Evolutionary conservation across 371 early-diverging fungal genomes (phyloP).

Genomic region (Apophysomyces elegans): DNA sequence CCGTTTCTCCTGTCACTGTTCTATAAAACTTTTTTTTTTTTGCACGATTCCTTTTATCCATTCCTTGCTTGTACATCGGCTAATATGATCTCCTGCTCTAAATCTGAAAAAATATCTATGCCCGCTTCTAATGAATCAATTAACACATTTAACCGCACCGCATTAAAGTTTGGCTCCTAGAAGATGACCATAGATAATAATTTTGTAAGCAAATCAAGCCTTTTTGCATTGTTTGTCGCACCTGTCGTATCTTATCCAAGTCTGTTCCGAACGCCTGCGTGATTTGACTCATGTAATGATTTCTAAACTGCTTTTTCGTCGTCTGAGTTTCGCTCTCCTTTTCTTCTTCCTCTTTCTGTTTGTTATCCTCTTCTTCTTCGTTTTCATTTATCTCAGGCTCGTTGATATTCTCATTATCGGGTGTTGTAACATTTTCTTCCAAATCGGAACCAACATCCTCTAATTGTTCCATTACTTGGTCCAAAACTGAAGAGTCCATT

Average conservation of each 20-base stretch:
- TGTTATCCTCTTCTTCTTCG: constrained; percentile 8
- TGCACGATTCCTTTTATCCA: background rate
- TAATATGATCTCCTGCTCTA: constrained; percentile 47
- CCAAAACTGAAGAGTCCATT: constrained; percentile 36
- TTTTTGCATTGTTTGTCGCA: constrained; percentile 5
- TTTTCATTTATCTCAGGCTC: constrained; percentile 3
- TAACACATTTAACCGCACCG: constrained; percentile 37
- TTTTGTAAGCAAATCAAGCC: background rate
- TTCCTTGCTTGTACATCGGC: constrained; percentile 19
- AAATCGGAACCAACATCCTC: constrained; percentile 21
- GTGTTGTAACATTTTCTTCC: constrained; percentile 14
- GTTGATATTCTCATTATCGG: no score
- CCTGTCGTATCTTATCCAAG: constrained; percentile 52
- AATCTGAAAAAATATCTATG: constrained; percentile 43
- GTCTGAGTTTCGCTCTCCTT: constrained; percentile 16
- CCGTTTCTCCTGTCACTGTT: no score
- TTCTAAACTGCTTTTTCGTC: constrained; percentile 32
- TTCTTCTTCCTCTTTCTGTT: constrained; percentile 17
- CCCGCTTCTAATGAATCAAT: constrained; percentile 56
- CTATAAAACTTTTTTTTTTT: no score
- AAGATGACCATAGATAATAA: background rate
- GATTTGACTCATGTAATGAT: constrained; percentile 45
- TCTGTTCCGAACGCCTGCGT: constrained; percentile 53
- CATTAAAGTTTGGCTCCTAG: constrained; percentile 47
- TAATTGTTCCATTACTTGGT: constrained; percentile 33